Percentiles rank a stretch among this genome's conserved stretches.
Conservation (phyloP, 495 filamentous ascomycete genomes). For the Aspergillus hancockii region DNA sequence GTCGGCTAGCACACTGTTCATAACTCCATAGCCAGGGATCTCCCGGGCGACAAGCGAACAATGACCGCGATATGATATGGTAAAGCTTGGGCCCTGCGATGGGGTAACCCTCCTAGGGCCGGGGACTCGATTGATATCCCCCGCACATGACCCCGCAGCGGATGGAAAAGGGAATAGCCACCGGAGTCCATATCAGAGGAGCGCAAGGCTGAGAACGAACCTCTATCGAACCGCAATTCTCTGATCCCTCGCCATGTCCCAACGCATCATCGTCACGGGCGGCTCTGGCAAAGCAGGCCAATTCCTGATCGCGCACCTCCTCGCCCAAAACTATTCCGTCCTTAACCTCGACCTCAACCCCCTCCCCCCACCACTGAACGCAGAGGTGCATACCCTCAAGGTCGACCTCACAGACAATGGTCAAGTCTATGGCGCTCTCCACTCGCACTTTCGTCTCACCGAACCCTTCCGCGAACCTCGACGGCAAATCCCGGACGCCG, state of each 20-base stretch:
- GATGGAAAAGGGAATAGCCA: no score
- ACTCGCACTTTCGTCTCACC: conserved; percentile 55
- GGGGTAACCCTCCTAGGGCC: no score
- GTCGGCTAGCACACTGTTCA: no score
- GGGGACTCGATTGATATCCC: no score
- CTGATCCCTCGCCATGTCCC: background rate
- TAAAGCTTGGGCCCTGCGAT: no score
- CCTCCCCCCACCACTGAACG: conserved; percentile 42
- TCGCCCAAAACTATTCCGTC: conserved; percentile 52
- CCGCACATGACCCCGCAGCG: no score
- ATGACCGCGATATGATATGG: no score
- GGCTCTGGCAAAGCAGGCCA: conserved; percentile 62
- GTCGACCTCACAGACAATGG: conserved; percentile 59
- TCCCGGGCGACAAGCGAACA: no score
- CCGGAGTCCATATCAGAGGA: no score
- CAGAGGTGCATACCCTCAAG: conserved; percentile 55
- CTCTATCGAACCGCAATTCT: no score
- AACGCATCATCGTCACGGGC: conserved; percentile 55
- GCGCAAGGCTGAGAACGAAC: no score
- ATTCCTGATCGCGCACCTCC: conserved; percentile 56
- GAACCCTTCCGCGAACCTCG: conserved; percentile 44
- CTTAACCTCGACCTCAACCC: conserved; percentile 57
- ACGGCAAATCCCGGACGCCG: conserved; percentile 51
- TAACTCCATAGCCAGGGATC: no score
- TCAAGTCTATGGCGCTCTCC: conserved; percentile 60